A percentile compares a stretch with the other conserved stretches of the same genome.
phyloP scores from a whole-genome alignment of 169 alveolate genomes.

The Neospora caninum region DNA sequence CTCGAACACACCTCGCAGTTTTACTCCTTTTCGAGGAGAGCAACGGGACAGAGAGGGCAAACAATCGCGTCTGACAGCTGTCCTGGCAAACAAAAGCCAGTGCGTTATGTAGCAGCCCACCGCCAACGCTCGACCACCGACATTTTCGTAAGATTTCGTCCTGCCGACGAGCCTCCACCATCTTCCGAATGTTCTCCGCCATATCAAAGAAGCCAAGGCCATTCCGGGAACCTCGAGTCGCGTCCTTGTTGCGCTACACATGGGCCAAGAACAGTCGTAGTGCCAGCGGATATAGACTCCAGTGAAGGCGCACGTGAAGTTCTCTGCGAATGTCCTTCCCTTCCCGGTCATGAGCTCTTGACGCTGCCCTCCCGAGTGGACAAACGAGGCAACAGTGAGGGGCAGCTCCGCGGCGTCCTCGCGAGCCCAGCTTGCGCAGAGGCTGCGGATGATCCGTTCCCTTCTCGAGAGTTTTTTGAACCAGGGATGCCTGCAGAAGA shows the following conservation, averaged over 20 bases:
- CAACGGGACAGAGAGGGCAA: too few relatives aligned
- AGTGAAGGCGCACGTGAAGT: background rate
- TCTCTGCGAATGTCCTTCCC: background rate
- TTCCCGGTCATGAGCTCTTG: background rate
- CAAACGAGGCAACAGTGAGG: background rate
- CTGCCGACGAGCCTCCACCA: too few relatives aligned
- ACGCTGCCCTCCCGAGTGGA: background rate
- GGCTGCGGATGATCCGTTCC: background rate
- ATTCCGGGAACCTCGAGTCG: background rate
- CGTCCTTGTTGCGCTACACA: background rate
- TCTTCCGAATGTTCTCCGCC: too few relatives aligned
- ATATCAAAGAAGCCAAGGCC: too few relatives aligned
- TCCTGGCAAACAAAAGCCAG: too few relatives aligned
- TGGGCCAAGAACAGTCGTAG: background rate
- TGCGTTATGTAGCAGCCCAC: too few relatives aligned
- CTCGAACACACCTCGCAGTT: too few relatives aligned
- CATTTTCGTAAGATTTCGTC: too few relatives aligned
- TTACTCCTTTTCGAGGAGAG: too few relatives aligned
- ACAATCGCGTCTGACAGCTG: too few relatives aligned
- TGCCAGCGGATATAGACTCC: background rate
- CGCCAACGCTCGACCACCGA: too few relatives aligned
- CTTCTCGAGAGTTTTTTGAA: background rate
- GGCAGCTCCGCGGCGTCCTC: background rate
- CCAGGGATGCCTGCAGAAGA: background rate
- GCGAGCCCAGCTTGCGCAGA: background rate